phyloP scores from a whole-genome alignment of 305 asterid species.

The Fraxinus ornus region DNA sequence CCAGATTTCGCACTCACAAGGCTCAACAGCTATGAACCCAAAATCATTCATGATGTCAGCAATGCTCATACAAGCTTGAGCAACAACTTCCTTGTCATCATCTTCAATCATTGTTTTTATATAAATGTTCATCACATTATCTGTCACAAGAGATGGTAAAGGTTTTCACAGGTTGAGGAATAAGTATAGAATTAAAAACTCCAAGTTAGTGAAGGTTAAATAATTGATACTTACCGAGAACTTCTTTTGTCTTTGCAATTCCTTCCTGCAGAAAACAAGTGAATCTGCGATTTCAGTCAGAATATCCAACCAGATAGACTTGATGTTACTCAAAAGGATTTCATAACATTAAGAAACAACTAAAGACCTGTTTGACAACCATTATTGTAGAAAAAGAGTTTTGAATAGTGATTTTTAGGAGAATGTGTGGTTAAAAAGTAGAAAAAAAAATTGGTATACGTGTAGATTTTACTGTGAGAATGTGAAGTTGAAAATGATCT shows the following conservation, averaged over 20 bases:
- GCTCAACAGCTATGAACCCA: slow-evolving; percentile 83
- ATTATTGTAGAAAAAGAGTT: not conserved
- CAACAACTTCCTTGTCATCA: slow-evolving; percentile 98
- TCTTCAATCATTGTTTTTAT: slow-evolving; percentile 84
- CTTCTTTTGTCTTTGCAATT: slow-evolving; percentile 61
- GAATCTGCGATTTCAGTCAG: slow-evolving; percentile 21
- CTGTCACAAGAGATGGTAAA: slow-evolving; percentile 38
- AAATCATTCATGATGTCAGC: slow-evolving; percentile 83
- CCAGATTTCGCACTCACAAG: slow-evolving; percentile 60
- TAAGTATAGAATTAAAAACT: slow-evolving; percentile 13
- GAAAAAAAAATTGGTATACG: not conserved
- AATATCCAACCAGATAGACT: slow-evolving; percentile 13
- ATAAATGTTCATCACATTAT: slow-evolving; percentile 77
- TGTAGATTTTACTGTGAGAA: not conserved
- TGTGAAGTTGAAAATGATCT: not conserved
- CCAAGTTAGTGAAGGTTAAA: slow-evolving; percentile 9
- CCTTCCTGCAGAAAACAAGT: slow-evolving; percentile 64
- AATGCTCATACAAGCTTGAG: slow-evolving; percentile 87
- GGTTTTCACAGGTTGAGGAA: slow-evolving; percentile 5
- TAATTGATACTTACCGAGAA: slow-evolving; percentile 62
- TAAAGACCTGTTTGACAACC: not conserved
- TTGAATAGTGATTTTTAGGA: too few species aligned
- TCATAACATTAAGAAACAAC: slow-evolving; percentile 14
- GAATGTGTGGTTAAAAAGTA: not conserved
- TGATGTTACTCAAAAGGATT: slow-evolving; percentile 20